Percentiles rank a stretch among this genome's conserved stretches.
These are phyloP conservation scores for Aspergillus transmontanensis DNA, from an alignment of 2,329 filamentous ascomycete species.

Conservation along the genomic window DNA sequence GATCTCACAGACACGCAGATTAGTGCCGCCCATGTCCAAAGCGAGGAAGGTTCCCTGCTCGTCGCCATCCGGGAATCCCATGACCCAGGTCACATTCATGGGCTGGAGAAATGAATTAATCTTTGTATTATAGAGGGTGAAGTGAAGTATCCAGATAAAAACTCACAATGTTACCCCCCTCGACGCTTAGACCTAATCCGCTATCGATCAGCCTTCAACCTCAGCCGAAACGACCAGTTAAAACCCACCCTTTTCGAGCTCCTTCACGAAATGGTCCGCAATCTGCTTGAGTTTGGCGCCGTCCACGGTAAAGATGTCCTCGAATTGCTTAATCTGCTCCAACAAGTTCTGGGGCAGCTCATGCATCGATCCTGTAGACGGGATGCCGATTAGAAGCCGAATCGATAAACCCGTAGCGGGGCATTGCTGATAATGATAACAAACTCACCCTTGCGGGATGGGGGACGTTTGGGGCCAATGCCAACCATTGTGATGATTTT, in stretches of 20 bases:
- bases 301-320: constrained; percentile 80
- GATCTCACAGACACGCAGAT: constrained; percentile 92
- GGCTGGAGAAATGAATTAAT: constrained; percentile 57
- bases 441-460: constrained; percentile 73
- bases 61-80: constrained; percentile 81
- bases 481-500: constrained; percentile 60
- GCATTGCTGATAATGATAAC: constrained; percentile 10
- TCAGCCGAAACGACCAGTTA: neutral
- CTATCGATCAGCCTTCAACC: neutral
- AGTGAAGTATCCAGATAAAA: neutral
- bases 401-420: constrained; percentile 8
- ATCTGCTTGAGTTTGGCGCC: constrained; percentile 83
- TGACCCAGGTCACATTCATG: constrained; percentile 98
- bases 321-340: constrained; percentile 78
- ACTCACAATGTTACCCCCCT: constrained; percentile 90
- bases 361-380: constrained; percentile 73
- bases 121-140: neutral
- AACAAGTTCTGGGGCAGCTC: constrained; percentile 86
- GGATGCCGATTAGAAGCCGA: constrained; percentile 11
- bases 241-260: constrained; percentile 76
- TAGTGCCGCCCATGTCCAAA: constrained; percentile 95
- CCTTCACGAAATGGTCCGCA: constrained; percentile 82
- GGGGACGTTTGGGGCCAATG: constrained; percentile 64
- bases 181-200: constrained; percentile 71
- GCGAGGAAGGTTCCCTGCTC: constrained; percentile 88